Evolutionary conservation across 2,329 filamentous ascomycete species (phyloP), one percentile per base, ranked within the genome.

Genomic region (Diaporthe citriasiana): DNA sequence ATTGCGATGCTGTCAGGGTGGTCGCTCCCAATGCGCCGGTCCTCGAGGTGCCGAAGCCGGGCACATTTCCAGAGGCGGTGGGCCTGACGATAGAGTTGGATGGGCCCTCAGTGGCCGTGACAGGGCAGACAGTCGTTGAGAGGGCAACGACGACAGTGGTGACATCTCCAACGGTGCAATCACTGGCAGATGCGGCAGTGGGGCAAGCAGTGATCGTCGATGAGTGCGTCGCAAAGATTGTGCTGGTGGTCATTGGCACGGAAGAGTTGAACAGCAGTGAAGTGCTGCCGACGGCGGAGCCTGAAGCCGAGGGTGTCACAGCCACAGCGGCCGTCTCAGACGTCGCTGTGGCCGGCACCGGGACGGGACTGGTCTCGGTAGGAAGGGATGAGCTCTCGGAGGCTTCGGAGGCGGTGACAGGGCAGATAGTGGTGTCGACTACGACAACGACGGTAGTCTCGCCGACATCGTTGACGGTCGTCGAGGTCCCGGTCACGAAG

Each of bases 371-470:
- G n/a, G 38, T 71, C 13, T 13, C 55, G 38, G 59, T 55, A 22
- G 66, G 42, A 13, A 51, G 57, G 25, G 56, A 25, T n/a, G 56
- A 66, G 57, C 50, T 66, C 27, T 45, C 42, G 12, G 73, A 71
- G 7, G 71, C 74, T 50, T 73, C 74, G n/a, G 74, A 47, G 12
- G 74, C 74, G 2, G 74, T 75, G 25, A 75, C 60, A 19, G 74
- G 74, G 53, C 74, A 75, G 53, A 75, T 73, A 0, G 74, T 75
- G 2, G 74, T 75, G 59, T 55, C 71, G 9, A 75, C 68, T 1
- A 56, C 68, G 15, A 75, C 51, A 15, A 75, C 71, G 4, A 75
- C 71, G 15, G 74, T 75, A 1, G 74, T 75, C 74, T 75, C 74
- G 59, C 74, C 74, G 15, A 10, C 8, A 22, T 75, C 74, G 38